Base-by-base conservation (phyloP, 164 flowering plant genomes). In the Vitis labrusca region DNA sequence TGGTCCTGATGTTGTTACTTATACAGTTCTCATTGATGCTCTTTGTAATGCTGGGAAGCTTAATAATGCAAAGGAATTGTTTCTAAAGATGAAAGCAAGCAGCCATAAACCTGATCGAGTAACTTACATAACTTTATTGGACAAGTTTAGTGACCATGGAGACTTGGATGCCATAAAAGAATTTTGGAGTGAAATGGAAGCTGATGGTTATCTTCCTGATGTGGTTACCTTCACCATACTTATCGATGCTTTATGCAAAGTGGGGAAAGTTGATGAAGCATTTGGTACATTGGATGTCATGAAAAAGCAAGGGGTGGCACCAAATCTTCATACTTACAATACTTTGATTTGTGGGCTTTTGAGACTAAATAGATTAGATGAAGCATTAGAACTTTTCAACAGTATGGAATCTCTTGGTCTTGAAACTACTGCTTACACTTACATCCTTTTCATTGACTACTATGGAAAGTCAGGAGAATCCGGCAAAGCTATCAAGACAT, bases 1-100 rank as follows among this genome's bases (percentile, higher is more conserved):
- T 79, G 89, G 83, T 16, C 93, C 97, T 47, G 99, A 95, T 84
- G 97, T 90, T 61, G 83, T 95, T 61, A 89, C 97, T 44, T 95
- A 88, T 69, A 95, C 97, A 0, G 94, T 93, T 77, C 86, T 95
- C 15, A 83, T 95, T 64, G 94, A 93, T 76, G 90, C 89, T 57
- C 88, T 95, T 58, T 91, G 96, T 78, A 76, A 70, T 81, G 92
- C 88, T 9, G 91, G 90, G 1, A 85, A 82, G 71, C 82, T 89
- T 61, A 82, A 81, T 63, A 72, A 76, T 8, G 99, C 94, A 14
- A 90, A 84, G 76, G 83, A 84, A 32, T 78, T 91, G 70, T 91
- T 91, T 71, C 16, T 68, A 15, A 84, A 85, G 77, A 91, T 93
- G 96, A 95, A 80, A 78, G 71, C 78, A 14, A 79, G 86, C 50